These are phyloP conservation scores for Linnemannia elongata DNA, from an alignment of 192 early-diverging fungal genomes.

Conservation along the genomic window DNA sequence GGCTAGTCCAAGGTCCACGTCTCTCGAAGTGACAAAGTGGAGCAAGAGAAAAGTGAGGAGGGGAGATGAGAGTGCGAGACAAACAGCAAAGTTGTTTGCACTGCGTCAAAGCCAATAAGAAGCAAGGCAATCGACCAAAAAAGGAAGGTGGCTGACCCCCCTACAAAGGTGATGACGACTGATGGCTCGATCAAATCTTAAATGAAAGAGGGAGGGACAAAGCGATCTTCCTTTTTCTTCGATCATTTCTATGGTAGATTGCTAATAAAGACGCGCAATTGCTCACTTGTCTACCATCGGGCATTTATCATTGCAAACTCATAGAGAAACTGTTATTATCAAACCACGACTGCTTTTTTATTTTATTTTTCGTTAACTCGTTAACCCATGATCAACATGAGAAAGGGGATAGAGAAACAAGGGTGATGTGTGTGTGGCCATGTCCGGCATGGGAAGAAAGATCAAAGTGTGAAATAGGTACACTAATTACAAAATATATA, in stretches of 20 bases:
- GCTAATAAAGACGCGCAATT: too few species aligned
- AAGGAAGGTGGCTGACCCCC: background rate
- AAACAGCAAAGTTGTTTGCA: background rate
- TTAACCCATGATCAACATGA: background rate
- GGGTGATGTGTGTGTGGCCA: background rate
- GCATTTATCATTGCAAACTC: too few species aligned
- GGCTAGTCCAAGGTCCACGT: too few species aligned
- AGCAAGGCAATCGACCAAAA: background rate
- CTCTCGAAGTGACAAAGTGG: background rate
- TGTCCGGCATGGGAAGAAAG: constrained; percentile 1
- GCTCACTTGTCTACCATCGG: too few species aligned
- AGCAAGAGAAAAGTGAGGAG: background rate
- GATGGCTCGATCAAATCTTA: background rate
- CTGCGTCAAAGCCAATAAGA: background rate
- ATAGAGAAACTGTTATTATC: background rate
- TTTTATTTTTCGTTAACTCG: background rate
- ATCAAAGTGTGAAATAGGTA: background rate
- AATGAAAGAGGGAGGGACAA: too few species aligned
- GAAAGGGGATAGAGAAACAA: background rate
- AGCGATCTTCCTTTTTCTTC: too few species aligned
- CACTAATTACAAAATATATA: background rate
- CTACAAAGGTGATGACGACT: background rate
- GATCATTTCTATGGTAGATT: too few species aligned
- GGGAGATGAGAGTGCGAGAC: too few species aligned
- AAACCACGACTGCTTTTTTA: constrained; percentile 8